These are phyloP conservation scores for Ophiostoma novo-ulmi DNA, from an alignment of 2,329 filamentous ascomycete species.

Conservation along the genomic window DNA sequence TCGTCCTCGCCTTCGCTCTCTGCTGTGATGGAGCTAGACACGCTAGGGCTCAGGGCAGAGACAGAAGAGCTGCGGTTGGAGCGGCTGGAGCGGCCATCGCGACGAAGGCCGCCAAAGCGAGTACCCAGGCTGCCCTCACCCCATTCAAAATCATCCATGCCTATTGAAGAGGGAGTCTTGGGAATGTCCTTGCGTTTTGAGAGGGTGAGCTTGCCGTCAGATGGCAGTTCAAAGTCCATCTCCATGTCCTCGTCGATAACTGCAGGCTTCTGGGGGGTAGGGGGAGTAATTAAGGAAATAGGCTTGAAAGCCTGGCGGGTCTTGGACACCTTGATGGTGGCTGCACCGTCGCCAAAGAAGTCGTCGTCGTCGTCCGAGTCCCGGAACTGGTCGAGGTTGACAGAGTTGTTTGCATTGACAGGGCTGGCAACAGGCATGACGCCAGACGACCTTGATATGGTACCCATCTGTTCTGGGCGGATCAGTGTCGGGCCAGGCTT, in stretches of 20 bases:
- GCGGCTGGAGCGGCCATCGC: constrained; percentile 66
- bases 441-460: constrained; percentile 34
- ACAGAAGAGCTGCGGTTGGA: constrained; percentile 75
- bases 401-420: constrained; percentile 23
- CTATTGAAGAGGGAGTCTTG: constrained; percentile 54
- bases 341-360: constrained; percentile 57
- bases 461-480: constrained; percentile 34
- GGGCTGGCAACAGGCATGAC: constrained; percentile 33
- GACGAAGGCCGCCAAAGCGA: constrained; percentile 77
- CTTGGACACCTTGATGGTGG: constrained; percentile 65
- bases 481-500: constrained; percentile 30
- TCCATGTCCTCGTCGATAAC: constrained; percentile 62
- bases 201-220: constrained; percentile 60
- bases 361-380: constrained; percentile 57
- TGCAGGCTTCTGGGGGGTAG: constrained; percentile 47
- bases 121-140: constrained; percentile 90
- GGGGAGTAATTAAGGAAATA: constrained; percentile 51
- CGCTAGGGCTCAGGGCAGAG: constrained; percentile 85
- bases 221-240: constrained; percentile 65
- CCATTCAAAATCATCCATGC: constrained; percentile 80
- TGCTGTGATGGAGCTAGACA: constrained; percentile 81
- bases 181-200: constrained; percentile 58
- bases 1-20: constrained; percentile 97
- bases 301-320: constrained; percentile 48
- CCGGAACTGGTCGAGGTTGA: constrained; percentile 59